Base-by-base conservation (phyloP, 768 basidiomycete species). In the Termitomyces sp. region DNA sequence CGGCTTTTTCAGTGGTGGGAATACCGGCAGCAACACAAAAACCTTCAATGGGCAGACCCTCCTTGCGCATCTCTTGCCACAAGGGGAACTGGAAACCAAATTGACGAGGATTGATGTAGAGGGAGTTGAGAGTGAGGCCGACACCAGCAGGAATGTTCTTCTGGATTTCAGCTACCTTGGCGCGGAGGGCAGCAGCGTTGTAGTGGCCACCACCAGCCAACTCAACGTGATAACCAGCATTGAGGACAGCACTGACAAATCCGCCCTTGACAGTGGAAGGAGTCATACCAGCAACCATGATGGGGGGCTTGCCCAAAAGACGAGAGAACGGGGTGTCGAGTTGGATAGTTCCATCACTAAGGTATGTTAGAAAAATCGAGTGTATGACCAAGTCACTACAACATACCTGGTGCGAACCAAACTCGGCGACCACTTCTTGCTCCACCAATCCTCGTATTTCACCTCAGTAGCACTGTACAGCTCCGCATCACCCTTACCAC, bases 251-350 rank as follows among this genome's bases (percentile, higher is more conserved):
- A 61, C 89, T 88, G 69, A 98, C 96, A 73, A 98, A 96, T 18
- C 95, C 95, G 36, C 90, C 90, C 72, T 96, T 90, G 65, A 99
- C 97, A 36, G 97, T 99, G 1, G 90, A 90, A 0, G 97, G 97
- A 0, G 97, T 99, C 97, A 99, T 98, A 61, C 97, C 97, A 53
- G 96, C 96, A 42, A 99, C 95, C 97, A 98, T 98, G 75, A 99
- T 90, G 38, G 97, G 97, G 3, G 97, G 88, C 78, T 98, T 99
- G 68, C 94, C 94, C 46, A 99, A 76, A 48, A 99, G 84, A 62
- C 97, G 92, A 54, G 96, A 96, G 83, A 98, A 96, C 4, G 94
- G 91, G 0, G 96, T 98, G 74, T 99, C 95, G 68, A 99, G 82
- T 73, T 96, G 89, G 57, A 98, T 78, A 63, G 85, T 88, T 39